Evolutionary conservation across 805 yeast genomes (phyloP).

Genomic region (Candida oleophila): DNA sequence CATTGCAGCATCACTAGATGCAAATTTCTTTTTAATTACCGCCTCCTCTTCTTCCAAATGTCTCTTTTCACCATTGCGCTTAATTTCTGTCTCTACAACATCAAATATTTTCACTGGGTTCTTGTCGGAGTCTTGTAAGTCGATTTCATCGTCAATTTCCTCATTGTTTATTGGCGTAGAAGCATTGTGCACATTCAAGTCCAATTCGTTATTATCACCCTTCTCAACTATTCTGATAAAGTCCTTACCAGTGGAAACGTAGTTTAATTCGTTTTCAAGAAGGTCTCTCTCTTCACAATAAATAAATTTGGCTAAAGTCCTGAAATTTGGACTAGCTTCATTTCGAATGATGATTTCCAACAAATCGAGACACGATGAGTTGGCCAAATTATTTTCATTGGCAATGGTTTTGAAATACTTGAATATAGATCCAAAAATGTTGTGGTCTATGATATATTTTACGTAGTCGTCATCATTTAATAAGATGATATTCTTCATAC

Average conservation of each 20-base stretch:
- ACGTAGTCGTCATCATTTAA: conserved; percentile 64
- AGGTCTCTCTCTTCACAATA: conserved; percentile 24
- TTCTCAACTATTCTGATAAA: conserved; percentile 23
- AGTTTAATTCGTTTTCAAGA: conserved; percentile 23
- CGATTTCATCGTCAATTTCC: conserved; percentile 11
- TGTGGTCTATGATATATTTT: conserved; percentile 53
- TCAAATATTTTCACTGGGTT: conserved; percentile 17
- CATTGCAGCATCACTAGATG: not conserved
- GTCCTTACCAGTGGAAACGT: conserved; percentile 30
- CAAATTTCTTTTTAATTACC: not conserved
- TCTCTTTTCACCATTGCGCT: conserved; percentile 14
- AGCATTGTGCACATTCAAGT: conserved; percentile 13
- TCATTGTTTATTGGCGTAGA: conserved; percentile 29
- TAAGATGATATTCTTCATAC: conserved; percentile 60
- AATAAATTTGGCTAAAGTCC: conserved; percentile 28
- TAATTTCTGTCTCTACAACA: conserved; percentile 15
- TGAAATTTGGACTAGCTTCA: conserved; percentile 20
- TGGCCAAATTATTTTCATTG: conserved; percentile 58
- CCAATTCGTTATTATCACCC: conserved; percentile 1
- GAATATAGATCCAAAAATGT: conserved; percentile 51
- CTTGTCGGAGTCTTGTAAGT: not conserved
- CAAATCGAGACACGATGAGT: conserved; percentile 74
- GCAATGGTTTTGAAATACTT: conserved; percentile 47
- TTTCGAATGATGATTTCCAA: conserved; percentile 43
- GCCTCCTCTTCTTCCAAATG: conserved; percentile 16